Conservation (phyloP, 2,329 filamentous ascomycete genomes). For the Cadophora gregata region DNA sequence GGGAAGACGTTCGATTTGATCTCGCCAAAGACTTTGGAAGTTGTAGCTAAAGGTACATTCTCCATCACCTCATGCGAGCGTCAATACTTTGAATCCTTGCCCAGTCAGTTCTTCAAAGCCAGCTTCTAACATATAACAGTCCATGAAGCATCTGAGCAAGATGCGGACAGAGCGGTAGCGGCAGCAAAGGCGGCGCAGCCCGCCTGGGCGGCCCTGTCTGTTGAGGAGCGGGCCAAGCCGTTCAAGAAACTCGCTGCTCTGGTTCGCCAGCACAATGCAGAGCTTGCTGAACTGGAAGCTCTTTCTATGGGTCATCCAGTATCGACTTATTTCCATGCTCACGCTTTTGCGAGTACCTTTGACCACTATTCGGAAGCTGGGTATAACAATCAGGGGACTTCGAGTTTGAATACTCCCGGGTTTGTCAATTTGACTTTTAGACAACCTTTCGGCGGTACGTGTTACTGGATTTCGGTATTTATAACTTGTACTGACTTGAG, state of each 20-base stretch:
- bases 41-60: constrained; percentile 44
- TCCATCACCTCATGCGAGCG: neutral
- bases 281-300: constrained; percentile 46
- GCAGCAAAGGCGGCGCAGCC: constrained; percentile 48
- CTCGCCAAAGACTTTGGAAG: constrained; percentile 30
- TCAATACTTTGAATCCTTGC: neutral
- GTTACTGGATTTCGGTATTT: neutral
- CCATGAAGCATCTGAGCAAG: constrained; percentile 51
- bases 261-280: constrained; percentile 41
- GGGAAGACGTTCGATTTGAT: constrained; percentile 48
- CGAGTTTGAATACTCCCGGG: constrained; percentile 47
- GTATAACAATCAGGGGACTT: constrained; percentile 48
- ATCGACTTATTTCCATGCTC: constrained; percentile 41
- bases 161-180: constrained; percentile 47
- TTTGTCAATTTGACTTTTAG: constrained; percentile 66
- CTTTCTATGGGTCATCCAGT: constrained; percentile 47
- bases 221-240: constrained; percentile 42
- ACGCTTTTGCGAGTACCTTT: constrained; percentile 46
- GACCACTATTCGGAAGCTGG: constrained; percentile 50
- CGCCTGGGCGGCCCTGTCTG: constrained; percentile 47
- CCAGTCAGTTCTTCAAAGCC: neutral
- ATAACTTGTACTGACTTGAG: neutral
- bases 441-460: constrained; percentile 50
- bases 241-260: constrained; percentile 45
- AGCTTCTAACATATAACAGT: constrained; percentile 41